A percentile compares a stretch with the other conserved stretches of the same genome.
Evolutionary conservation across 2,329 filamentous ascomycete species (phyloP).

Genomic region (Didymella glomerata): DNA sequence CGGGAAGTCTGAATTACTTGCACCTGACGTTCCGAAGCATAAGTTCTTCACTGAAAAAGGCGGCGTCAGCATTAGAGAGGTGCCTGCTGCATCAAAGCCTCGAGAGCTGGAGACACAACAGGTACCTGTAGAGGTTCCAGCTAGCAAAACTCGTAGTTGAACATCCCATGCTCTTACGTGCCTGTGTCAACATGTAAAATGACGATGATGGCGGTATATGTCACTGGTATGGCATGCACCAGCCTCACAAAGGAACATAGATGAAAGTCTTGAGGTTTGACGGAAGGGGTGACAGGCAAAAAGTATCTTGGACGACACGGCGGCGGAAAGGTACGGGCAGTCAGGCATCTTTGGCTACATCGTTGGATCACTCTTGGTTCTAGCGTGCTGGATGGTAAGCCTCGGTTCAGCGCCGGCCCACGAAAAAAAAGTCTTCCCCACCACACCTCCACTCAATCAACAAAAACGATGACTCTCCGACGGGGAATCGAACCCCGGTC

Average conservation of each 20-base stretch:
- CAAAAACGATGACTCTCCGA: constrained; percentile 13
- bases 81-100: too few relatives aligned
- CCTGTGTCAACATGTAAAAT: neutral
- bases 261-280: neutral
- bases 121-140: too few relatives aligned
- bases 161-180: too few relatives aligned
- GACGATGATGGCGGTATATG: neutral
- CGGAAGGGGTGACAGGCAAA: neutral
- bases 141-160: too few relatives aligned
- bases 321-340: neutral
- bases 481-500: constrained; percentile 26
- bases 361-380: neutral
- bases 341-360: neutral
- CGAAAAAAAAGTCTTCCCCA: neutral
- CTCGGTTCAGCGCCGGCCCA: neutral
- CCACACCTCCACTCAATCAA: neutral
- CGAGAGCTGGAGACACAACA: too few relatives aligned
- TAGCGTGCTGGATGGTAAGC: too few relatives aligned
- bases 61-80: too few relatives aligned
- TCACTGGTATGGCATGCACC: neutral
- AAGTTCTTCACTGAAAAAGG: too few relatives aligned
- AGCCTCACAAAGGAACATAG: neutral
- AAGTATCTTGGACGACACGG: neutral
- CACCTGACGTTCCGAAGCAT: too few relatives aligned
- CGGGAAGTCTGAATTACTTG: too few relatives aligned